phyloP scores from a whole-genome alignment of 2,329 filamentous ascomycete genomes.

The Penicillium hesseltinei region DNA sequence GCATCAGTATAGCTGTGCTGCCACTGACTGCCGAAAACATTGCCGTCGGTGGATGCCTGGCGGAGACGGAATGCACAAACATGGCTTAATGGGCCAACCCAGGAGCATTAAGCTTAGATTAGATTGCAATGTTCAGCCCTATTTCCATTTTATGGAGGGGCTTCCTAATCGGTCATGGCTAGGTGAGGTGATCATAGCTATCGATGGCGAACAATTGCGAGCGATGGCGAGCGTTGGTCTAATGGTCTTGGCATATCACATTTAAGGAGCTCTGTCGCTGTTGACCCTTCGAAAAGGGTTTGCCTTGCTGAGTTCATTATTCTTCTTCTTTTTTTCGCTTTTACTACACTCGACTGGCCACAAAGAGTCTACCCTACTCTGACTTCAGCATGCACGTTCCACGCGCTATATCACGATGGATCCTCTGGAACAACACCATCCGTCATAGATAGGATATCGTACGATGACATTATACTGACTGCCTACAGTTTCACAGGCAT shows the following conservation, averaged over 20 bases:
- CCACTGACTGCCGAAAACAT: slow-evolving; percentile 30
- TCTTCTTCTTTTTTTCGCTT: not conserved
- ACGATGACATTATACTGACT: not conserved
- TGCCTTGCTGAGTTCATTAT: not conserved
- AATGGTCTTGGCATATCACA: slow-evolving; percentile 24
- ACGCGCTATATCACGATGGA: not conserved
- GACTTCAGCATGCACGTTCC: not conserved
- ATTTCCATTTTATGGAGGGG: not conserved
- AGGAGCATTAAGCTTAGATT: slow-evolving; percentile 25
- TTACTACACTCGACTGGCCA: not conserved
- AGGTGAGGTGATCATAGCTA: slow-evolving; percentile 34
- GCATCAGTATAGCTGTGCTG: slow-evolving; percentile 6
- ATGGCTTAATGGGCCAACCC: not conserved
- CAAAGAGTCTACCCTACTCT: not conserved
- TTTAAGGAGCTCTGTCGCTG: slow-evolving; percentile 22
- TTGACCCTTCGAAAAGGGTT: not conserved
- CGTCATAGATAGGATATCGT: not conserved
- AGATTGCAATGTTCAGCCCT: slow-evolving; percentile 16
- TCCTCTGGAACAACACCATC: not conserved
- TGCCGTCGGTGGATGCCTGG: slow-evolving; percentile 25
- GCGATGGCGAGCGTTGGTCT: slow-evolving; percentile 29
- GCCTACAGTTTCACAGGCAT: not conserved
- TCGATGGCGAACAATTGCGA: slow-evolving; percentile 34
- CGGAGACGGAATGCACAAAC: slow-evolving; percentile 12
- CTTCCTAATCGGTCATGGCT: slow-evolving; percentile 19